Percentiles rank a stretch among this genome's conserved stretches.
Conservation (phyloP, 2,329 filamentous ascomycete genomes). For the Colletotrichum acutatum region DNA sequence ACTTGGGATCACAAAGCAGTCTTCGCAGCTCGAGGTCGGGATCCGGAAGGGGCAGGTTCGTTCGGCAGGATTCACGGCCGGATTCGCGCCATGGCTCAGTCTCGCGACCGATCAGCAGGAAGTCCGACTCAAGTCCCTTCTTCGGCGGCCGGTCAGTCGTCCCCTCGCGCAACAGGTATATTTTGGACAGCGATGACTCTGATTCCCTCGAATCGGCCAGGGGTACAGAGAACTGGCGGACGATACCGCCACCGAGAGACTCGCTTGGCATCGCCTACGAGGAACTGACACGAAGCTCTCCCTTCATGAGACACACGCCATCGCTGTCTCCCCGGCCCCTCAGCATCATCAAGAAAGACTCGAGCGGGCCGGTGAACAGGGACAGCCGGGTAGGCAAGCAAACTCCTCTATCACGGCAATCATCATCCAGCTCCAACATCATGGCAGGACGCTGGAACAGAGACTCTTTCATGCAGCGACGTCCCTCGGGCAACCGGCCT, state of each 20-base stretch:
- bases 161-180: conserved; percentile 30
- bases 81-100: conserved; percentile 26
- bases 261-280: conserved; percentile 34
- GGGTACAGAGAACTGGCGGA: conserved; percentile 33
- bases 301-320: conserved; percentile 20
- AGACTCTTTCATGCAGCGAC: conserved; percentile 20
- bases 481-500: conserved; percentile 2
- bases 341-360: conserved; percentile 32
- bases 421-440: conserved; percentile 29
- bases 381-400: conserved; percentile 30
- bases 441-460: conserved; percentile 27
- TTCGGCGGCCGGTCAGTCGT: conserved; percentile 35
- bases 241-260: conserved; percentile 14
- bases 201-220: conserved; percentile 11
- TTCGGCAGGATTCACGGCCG: conserved; percentile 21
- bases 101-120: conserved; percentile 34
- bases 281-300: conserved; percentile 29
- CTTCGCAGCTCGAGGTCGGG: conserved; percentile 21
- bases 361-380: conserved; percentile 19
- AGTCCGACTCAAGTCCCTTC: conserved; percentile 35
- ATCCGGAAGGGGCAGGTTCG: conserved; percentile 28
- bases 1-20: conserved; percentile 6
- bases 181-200: conserved; percentile 29
- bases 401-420: conserved; percentile 17
- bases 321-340: conserved; percentile 33